Evolutionary conservation across 805 yeast species (phyloP).

Genomic region (Saturnispora ahearnii): DNA sequence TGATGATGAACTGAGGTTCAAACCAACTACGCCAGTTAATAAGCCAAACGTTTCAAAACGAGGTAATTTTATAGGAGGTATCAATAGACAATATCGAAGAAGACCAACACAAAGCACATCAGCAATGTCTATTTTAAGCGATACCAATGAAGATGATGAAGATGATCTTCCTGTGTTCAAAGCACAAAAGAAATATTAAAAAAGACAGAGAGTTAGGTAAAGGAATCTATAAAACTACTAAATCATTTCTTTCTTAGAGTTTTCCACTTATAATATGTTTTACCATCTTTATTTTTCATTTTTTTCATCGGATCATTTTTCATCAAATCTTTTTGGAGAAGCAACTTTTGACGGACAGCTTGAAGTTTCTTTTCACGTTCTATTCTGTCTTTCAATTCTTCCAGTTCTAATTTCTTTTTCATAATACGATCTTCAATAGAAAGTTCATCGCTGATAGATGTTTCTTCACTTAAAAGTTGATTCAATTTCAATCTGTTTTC

Average conservation of each 20-base stretch:
- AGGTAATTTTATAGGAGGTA: background rate
- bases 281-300: constrained; percentile 49
- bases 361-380: constrained; percentile 62
- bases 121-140: constrained; percentile 1
- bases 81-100: background rate
- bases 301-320: constrained; percentile 81
- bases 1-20: constrained; percentile 1
- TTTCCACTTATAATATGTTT: constrained; percentile 74
- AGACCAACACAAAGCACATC: background rate
- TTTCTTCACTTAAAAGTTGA: constrained; percentile 37
- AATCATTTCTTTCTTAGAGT: constrained; percentile 52
- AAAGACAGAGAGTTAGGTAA: background rate
- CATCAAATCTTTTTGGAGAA: constrained; percentile 77
- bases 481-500: constrained; percentile 62
- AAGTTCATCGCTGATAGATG: constrained; percentile 18
- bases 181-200: constrained; percentile 17
- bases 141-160: constrained; percentile 15
- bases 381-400: constrained; percentile 52
- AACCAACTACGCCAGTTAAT: background rate
- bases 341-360: constrained; percentile 64
- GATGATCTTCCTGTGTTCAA: constrained; percentile 26
- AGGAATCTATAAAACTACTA: background rate
- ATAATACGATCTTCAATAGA: constrained; percentile 15
- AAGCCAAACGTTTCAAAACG: background rate
- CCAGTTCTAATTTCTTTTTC: constrained; percentile 47